These are phyloP conservation scores for Microstroma glucosiphilum DNA, from an alignment of 1,284 basidiomycete species.

Conservation along the genomic window DNA sequence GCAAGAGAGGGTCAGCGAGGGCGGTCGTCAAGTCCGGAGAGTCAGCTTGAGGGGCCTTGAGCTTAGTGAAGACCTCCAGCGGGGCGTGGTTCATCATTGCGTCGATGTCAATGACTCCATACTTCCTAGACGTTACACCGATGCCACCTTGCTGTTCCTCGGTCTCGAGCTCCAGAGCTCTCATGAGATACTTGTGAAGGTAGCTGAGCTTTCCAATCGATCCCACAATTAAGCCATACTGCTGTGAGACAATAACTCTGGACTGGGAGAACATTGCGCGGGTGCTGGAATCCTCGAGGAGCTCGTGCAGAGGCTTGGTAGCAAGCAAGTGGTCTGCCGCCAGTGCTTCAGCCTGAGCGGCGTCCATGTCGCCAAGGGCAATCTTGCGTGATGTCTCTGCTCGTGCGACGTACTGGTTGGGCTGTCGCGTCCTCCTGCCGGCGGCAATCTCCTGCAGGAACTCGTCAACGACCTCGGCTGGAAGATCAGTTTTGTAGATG, in stretches of 20 bases:
- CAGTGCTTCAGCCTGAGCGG: background rate
- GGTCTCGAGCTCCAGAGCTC: background rate
- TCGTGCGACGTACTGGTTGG: background rate
- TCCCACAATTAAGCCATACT: background rate
- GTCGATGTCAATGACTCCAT: conserved; percentile 22
- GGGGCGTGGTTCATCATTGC: conserved; percentile 21
- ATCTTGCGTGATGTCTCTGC: background rate
- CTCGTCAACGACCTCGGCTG: background rate
- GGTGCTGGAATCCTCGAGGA: background rate
- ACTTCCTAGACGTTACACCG: conserved; percentile 14
- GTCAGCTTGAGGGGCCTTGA: background rate
- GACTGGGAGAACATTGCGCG: background rate
- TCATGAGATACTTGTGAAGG: background rate
- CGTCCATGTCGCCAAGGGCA: background rate
- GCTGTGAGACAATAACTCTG: background rate
- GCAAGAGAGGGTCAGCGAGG: background rate
- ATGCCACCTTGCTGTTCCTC: background rate
- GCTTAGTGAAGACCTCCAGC: conserved; percentile 10
- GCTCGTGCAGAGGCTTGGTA: background rate
- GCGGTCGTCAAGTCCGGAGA: background rate
- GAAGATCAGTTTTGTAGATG: background rate
- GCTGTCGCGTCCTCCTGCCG: background rate
- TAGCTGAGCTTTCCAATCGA: background rate
- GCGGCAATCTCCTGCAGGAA: background rate
- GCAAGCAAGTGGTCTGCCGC: background rate